Conservation (phyloP, 805 yeast species). For the Cyberlindnera saturnus region DNA sequence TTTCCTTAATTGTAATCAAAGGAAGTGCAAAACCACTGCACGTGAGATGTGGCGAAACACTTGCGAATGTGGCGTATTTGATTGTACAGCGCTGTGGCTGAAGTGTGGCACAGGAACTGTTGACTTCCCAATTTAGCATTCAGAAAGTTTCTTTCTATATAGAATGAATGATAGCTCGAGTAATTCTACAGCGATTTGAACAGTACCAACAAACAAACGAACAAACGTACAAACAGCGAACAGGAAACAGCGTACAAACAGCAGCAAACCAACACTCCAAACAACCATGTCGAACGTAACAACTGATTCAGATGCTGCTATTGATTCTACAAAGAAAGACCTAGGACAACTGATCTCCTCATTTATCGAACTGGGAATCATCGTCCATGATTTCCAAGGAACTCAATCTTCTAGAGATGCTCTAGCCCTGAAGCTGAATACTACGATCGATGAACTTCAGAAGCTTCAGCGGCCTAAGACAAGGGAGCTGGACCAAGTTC, state of each 20-base stretch:
- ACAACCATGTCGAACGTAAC: background rate
- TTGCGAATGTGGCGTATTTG: background rate
- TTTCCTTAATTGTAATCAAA: no score
- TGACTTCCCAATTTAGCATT: slow-evolving; percentile 3
- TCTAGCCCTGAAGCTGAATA: slow-evolving; percentile 32
- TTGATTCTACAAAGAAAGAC: background rate
- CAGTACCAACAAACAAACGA: no score
- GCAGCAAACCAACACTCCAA: no score
- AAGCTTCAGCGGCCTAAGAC: slow-evolving; percentile 25
- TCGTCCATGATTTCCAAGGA: slow-evolving; percentile 91
- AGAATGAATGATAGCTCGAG: no score
- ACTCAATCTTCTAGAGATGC: slow-evolving; percentile 71
- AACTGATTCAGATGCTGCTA: background rate
- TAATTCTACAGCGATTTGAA: no score
- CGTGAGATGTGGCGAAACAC: slow-evolving; percentile 1
- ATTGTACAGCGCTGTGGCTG: slow-evolving; percentile 5
- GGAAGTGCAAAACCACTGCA: background rate
- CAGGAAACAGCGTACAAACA: no score
- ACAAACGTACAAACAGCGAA: no score
- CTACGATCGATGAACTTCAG: slow-evolving; percentile 35
- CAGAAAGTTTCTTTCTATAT: background rate
- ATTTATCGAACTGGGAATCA: slow-evolving; percentile 79
- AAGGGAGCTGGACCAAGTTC: slow-evolving; percentile 33
- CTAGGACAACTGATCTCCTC: background rate
- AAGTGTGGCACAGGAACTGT: slow-evolving; percentile 3